Evolutionary conservation across 306 rosid species (phyloP).

Genomic region (Cyclanthera cordifolia): DNA sequence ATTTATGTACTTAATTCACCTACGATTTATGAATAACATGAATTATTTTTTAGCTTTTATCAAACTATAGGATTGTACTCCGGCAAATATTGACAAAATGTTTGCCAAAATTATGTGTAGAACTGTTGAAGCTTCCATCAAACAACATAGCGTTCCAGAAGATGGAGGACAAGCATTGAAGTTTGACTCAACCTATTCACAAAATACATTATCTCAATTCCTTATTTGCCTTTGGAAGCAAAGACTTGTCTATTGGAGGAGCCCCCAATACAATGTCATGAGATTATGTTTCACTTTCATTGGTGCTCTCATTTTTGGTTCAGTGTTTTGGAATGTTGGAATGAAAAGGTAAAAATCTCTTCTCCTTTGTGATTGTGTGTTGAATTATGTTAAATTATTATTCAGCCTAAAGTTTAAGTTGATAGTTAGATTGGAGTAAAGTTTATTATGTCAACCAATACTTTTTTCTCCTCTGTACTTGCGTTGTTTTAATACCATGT

Average conservation of each 20-base stretch:
- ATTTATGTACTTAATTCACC: too few relatives aligned
- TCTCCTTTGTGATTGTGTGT: too few relatives aligned
- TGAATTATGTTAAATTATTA: background rate
- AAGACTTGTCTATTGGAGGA: conserved; percentile 87
- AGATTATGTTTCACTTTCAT: conserved; percentile 54
- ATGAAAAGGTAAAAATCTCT: conserved; percentile 40
- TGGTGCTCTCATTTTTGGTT: conserved; percentile 62
- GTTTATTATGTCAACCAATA: too few relatives aligned
- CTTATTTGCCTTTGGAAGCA: conserved; percentile 61
- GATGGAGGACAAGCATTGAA: conserved; percentile 42
- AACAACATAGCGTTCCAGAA: conserved; percentile 42
- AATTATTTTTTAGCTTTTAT: too few relatives aligned
- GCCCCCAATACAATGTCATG: conserved; percentile 66
- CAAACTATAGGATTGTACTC: too few relatives aligned
- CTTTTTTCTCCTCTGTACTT: too few relatives aligned
- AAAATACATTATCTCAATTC: conserved; percentile 33
- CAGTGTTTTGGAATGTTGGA: conserved; percentile 60
- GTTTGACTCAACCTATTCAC: conserved; percentile 49
- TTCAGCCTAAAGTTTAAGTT: too few relatives aligned
- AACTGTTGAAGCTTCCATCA: conserved; percentile 58
- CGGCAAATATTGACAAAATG: too few relatives aligned
- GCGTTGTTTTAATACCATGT: too few relatives aligned
- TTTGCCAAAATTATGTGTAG: conserved; percentile 23
- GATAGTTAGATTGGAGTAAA: too few relatives aligned
- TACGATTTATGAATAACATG: too few relatives aligned